Percentiles rank a stretch among this genome's conserved stretches.
Conservation (phyloP, 352 stramenopile species). For the Pythium insidiosum region DNA sequence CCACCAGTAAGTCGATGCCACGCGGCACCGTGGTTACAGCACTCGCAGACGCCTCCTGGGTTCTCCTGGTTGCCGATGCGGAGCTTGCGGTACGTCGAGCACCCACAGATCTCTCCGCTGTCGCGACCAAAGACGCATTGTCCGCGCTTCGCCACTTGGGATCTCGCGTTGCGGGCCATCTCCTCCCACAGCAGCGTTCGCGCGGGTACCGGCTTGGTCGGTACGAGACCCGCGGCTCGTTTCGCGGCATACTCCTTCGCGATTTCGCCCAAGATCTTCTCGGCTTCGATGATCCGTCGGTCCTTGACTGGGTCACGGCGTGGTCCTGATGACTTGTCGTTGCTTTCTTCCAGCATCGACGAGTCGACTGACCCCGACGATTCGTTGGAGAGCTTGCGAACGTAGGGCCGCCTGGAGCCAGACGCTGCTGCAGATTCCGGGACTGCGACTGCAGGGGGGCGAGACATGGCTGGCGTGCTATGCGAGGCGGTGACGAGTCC, state of each 20-base stretch:
- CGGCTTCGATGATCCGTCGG: slow-evolving; percentile 40
- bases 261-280: slow-evolving; percentile 65
- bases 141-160: slow-evolving; percentile 26
- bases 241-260: slow-evolving; percentile 81
- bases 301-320: slow-evolving; percentile 14
- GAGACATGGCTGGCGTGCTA: too few relatives aligned
- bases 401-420: too few relatives aligned
- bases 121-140: slow-evolving; percentile 66
- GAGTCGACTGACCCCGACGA: too few relatives aligned
- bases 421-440: too few relatives aligned
- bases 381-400: too few relatives aligned
- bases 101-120: slow-evolving; percentile 42
- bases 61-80: slow-evolving; percentile 28
- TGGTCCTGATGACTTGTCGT: neutral
- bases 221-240: slow-evolving; percentile 60
- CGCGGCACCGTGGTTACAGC: slow-evolving; percentile 54
- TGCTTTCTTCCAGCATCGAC: too few relatives aligned
- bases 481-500: too few relatives aligned
- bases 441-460: too few relatives aligned
- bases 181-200: slow-evolving; percentile 79
- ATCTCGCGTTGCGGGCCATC: slow-evolving; percentile 30
- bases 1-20: slow-evolving; percentile 64
- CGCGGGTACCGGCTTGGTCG: slow-evolving; percentile 57
- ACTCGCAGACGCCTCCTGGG: slow-evolving; percentile 49
- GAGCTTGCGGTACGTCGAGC: slow-evolving; percentile 44